A percentile compares a stretch with the other conserved stretches of the same genome.
These are phyloP conservation scores for Nicotiana tomentosiformis DNA, from an alignment of 257 asterid genomes.

Conservation along the genomic window DNA sequence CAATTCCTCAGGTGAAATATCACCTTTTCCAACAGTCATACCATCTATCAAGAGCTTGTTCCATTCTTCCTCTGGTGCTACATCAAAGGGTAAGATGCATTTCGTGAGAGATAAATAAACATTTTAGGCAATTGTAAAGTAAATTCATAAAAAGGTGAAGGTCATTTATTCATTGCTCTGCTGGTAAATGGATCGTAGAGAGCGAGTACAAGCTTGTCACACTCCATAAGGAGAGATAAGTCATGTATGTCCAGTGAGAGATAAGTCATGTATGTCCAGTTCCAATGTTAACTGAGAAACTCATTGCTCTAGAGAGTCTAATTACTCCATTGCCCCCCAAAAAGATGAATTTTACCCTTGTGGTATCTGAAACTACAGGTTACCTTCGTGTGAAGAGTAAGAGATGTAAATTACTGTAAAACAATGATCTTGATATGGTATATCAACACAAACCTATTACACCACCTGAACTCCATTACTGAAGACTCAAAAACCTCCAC, in stretches of 20 bases:
- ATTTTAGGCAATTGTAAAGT: background rate
- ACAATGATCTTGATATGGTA: background rate
- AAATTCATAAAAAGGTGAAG: background rate
- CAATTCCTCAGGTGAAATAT: conserved; percentile 58
- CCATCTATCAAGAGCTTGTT: conserved; percentile 66
- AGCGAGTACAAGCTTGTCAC: background rate
- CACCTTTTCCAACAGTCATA: conserved; percentile 68
- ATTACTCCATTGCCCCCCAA: background rate
- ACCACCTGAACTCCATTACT: background rate
- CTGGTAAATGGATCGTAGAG: background rate
- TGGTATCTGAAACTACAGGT: background rate
- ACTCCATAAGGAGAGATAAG: background rate
- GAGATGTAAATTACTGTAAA: background rate
- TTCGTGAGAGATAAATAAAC: background rate
- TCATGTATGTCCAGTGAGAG: background rate
- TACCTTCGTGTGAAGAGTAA: background rate
- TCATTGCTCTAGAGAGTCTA: background rate
- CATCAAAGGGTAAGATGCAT: background rate
- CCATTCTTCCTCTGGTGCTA: conserved; percentile 91
- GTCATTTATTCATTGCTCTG: background rate
- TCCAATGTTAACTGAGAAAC: background rate
- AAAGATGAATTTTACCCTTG: background rate
- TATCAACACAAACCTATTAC: background rate
- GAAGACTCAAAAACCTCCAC: background rate
- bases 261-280: background rate